These are phyloP conservation scores for Trapa incisa DNA, from an alignment of 345 rosid genomes.

Conservation along the genomic window DNA sequence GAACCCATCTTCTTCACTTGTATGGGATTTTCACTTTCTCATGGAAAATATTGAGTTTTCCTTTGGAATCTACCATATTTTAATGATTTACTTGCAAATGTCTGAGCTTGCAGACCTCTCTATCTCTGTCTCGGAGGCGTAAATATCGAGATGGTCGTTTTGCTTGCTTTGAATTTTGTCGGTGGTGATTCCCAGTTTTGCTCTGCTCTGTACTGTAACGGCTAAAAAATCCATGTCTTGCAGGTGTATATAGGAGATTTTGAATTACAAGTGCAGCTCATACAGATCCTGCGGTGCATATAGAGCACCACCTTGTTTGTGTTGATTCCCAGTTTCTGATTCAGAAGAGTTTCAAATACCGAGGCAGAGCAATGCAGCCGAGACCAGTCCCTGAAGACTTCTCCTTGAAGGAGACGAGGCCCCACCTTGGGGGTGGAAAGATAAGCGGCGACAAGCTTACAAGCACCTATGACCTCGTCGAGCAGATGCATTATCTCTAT, in stretches of 20 bases:
- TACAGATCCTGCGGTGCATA: neutral
- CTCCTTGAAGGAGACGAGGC: conserved; percentile 26
- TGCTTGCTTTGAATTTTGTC: neutral
- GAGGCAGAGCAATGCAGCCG: conserved; percentile 6
- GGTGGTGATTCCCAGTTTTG: neutral
- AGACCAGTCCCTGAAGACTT: conserved; percentile 18
- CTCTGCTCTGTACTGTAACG: neutral
- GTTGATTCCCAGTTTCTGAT: neutral
- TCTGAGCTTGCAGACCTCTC: too few relatives aligned
- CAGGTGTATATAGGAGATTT: neutral
- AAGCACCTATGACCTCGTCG: conserved; percentile 26
- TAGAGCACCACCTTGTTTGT: too few relatives aligned
- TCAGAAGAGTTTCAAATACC: neutral
- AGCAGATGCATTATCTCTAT: conserved; percentile 25
- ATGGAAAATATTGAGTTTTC: too few relatives aligned
- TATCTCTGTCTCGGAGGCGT: too few relatives aligned
- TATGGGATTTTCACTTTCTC: too few relatives aligned
- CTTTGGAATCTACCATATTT: too few relatives aligned
- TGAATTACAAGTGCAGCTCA: neutral
- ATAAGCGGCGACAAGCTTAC: conserved; percentile 19
- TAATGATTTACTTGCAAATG: too few relatives aligned
- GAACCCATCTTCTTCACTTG: too few relatives aligned
- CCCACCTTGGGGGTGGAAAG: conserved; percentile 20
- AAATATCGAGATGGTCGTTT: neutral
- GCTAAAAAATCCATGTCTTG: neutral